Conservation (phyloP, 148 eudicot species). For the Heliosperma pusillum region DNA sequence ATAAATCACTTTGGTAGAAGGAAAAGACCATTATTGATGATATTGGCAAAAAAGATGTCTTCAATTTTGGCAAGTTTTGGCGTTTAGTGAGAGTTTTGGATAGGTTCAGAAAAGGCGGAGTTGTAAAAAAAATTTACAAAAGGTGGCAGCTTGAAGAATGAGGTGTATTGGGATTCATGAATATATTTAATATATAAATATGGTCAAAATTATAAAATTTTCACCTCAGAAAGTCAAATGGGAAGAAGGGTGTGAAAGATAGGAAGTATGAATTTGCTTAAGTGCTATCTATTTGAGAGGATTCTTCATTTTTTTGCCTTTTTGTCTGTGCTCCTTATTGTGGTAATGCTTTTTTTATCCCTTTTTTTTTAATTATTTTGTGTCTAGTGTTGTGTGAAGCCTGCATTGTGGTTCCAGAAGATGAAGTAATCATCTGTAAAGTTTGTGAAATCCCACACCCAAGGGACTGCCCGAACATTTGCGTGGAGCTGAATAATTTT, state of each 20-base stretch:
- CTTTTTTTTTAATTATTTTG: neutral
- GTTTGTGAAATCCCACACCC: slow-evolving; percentile 66
- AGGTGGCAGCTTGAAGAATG: no score
- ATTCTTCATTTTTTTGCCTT: neutral
- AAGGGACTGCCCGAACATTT: slow-evolving; percentile 54
- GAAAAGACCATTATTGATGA: no score
- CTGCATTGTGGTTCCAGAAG: slow-evolving; percentile 46
- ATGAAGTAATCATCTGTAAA: slow-evolving; percentile 52
- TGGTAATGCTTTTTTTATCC: neutral
- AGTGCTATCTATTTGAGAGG: neutral
- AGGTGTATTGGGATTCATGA: no score
- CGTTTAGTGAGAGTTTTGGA: no score
- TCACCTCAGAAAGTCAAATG: no score
- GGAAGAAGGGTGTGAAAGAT: neutral
- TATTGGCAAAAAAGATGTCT: no score
- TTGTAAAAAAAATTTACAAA: no score
- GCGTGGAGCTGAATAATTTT: slow-evolving; percentile 63
- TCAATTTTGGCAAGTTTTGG: no score
- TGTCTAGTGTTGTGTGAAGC: slow-evolving; percentile 55
- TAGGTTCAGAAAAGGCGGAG: no score
- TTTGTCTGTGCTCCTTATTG: neutral
- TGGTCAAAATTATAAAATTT: neutral
- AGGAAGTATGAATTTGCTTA: neutral
- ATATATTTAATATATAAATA: no score
- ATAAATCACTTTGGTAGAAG: no score